Conservation (phyloP, 2,329 filamentous ascomycete species). For the Botryotinia narcissicola region DNA sequence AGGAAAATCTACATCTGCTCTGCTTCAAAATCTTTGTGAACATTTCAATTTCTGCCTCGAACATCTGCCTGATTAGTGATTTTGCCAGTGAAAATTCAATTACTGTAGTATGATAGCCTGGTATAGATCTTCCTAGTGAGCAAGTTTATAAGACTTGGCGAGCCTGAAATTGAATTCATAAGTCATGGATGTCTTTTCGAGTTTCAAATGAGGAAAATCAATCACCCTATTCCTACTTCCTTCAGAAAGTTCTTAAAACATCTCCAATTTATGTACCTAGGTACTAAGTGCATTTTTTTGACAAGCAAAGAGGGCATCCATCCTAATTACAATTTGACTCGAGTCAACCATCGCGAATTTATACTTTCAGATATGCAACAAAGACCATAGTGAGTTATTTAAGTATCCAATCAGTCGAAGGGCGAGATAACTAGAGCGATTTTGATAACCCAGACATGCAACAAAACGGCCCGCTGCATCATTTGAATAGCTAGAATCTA, state of each 20-base stretch:
- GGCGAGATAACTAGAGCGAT: not conserved
- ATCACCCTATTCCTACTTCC: not conserved
- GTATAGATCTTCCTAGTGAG: not conserved
- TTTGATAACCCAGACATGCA: not conserved
- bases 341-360: not conserved
- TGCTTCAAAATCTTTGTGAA: not conserved
- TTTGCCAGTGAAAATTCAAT: not conserved
- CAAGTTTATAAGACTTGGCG: not conserved
- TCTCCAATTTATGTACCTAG: not conserved
- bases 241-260: not conserved
- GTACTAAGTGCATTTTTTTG: not conserved
- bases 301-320: not conserved
- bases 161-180: not conserved
- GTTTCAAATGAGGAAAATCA: not conserved
- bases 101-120: not conserved
- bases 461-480: not conserved
- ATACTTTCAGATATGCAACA: conserved; percentile 4
- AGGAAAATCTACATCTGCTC: not conserved
- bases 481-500: not conserved
- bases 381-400: not conserved
- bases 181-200: not conserved
- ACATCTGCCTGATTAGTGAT: not conserved
- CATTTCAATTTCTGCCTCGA: not conserved
- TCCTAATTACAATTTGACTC: not conserved
- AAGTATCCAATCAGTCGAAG: not conserved